These are phyloP conservation scores for Heterobasidion occidentale DNA, from an alignment of 1,284 basidiomycete species.

Conservation along the genomic window DNA sequence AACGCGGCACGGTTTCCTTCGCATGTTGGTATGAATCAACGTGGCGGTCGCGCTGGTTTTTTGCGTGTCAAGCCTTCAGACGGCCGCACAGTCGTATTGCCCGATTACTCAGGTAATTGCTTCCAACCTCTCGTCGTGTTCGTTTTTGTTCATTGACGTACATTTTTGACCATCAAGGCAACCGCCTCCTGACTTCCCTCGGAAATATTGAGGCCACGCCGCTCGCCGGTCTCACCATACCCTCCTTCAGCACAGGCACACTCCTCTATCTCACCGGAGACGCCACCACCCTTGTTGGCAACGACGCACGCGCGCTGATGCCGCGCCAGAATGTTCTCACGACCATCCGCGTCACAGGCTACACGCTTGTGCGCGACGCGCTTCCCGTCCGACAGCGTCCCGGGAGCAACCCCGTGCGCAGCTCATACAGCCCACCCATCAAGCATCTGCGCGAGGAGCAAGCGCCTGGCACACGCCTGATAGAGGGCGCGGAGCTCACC, in stretches of 20 bases:
- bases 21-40: conserved; percentile 58
- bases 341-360: conserved; percentile 40
- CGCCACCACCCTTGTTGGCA: conserved; percentile 43
- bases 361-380: conserved; percentile 44
- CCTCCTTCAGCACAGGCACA: conserved; percentile 45
- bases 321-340: conserved; percentile 47
- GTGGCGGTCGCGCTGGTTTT: conserved; percentile 54
- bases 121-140: background rate
- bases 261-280: conserved; percentile 56
- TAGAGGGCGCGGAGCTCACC: conserved; percentile 21
- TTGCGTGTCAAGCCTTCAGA: conserved; percentile 47
- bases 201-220: conserved; percentile 56
- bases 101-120: conserved; percentile 50
- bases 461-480: background rate
- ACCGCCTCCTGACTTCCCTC: conserved; percentile 51
- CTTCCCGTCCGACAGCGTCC: conserved; percentile 41
- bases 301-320: conserved; percentile 42
- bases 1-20: conserved; percentile 36
- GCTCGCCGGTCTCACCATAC: conserved; percentile 45
- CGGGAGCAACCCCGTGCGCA: conserved; percentile 27
- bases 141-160: conserved; percentile 2
- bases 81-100: conserved; percentile 46
- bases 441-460: conserved; percentile 43
- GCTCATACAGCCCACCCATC: conserved; percentile 55
- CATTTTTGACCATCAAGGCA: conserved; percentile 29